Conservation (phyloP, 78 protist genomes). For the Dictyostelium brefeldianum region DNA sequence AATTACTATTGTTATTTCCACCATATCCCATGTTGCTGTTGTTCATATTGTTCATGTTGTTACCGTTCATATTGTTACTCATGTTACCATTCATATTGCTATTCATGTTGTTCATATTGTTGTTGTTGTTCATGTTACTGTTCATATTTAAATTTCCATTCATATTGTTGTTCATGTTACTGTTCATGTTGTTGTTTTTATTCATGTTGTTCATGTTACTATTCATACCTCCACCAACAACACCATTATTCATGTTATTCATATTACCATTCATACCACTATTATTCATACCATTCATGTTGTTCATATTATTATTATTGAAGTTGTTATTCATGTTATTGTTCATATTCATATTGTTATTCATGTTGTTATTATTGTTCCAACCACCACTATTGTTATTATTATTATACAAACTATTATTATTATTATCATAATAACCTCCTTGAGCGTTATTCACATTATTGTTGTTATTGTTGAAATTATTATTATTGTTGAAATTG, state of each 20-base stretch:
- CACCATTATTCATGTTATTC: neutral
- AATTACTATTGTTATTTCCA: neutral
- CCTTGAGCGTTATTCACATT: too few species aligned
- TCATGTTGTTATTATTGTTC: neutral
- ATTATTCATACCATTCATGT: neutral
- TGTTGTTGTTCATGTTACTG: neutral
- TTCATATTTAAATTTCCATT: neutral
- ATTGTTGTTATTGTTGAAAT: neutral
- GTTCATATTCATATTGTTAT: neutral
- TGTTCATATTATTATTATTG: neutral
- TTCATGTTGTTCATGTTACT: neutral
- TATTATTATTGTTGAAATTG: conserved; percentile 13
- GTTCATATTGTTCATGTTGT: neutral
- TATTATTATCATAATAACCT: neutral
- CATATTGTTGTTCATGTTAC: neutral
- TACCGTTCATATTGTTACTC: neutral
- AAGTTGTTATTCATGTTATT: neutral
- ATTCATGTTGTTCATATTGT: conserved; percentile 15
- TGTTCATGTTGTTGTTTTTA: neutral
- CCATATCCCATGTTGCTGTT: neutral
- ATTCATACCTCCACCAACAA: too few species aligned
- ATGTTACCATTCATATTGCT: neutral
- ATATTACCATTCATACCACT: neutral
- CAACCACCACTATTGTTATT: conserved; percentile 2
- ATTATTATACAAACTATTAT: neutral